These are phyloP conservation scores for Calycina marina DNA, from an alignment of 2,329 filamentous ascomycete genomes.

Conservation along the genomic window DNA sequence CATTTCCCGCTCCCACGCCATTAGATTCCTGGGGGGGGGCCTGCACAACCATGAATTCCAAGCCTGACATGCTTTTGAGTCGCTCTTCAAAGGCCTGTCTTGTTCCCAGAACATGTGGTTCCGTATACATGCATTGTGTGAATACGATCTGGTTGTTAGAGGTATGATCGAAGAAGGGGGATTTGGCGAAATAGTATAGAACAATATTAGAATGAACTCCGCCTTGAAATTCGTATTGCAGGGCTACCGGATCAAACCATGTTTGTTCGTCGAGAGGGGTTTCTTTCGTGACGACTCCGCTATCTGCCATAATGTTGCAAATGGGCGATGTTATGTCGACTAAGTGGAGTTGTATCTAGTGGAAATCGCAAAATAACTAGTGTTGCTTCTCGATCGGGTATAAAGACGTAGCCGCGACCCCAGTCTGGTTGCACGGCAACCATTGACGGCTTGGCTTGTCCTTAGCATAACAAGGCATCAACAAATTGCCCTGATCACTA, in stretches of 20 bases:
- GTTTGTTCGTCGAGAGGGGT: background rate
- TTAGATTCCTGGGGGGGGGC: constrained; percentile 48
- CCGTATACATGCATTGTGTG: constrained; percentile 44
- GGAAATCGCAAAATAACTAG: too few species aligned
- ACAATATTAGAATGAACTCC: constrained; percentile 47
- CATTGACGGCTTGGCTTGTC: too few species aligned
- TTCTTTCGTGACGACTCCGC: background rate
- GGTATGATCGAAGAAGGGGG: constrained; percentile 52
- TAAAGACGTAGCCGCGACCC: too few species aligned
- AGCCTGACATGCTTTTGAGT: constrained; percentile 47
- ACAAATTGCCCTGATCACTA: too few species aligned
- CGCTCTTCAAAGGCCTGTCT: constrained; percentile 49
- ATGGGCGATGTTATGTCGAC: too few species aligned
- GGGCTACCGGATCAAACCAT: background rate
- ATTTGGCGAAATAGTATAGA: constrained; percentile 53
- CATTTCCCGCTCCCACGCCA: constrained; percentile 35
- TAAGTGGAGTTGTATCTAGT: too few species aligned
- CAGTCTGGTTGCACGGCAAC: too few species aligned
- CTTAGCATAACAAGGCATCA: too few species aligned
- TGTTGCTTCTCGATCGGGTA: too few species aligned
- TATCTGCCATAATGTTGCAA: background rate
- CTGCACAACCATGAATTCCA: constrained; percentile 53
- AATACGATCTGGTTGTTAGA: constrained; percentile 53
- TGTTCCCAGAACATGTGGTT: constrained; percentile 44
- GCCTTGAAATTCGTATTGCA: constrained; percentile 22